Base-by-base conservation (phyloP, 495 filamentous ascomycete species). In the Penicillium atrosanguineum region DNA sequence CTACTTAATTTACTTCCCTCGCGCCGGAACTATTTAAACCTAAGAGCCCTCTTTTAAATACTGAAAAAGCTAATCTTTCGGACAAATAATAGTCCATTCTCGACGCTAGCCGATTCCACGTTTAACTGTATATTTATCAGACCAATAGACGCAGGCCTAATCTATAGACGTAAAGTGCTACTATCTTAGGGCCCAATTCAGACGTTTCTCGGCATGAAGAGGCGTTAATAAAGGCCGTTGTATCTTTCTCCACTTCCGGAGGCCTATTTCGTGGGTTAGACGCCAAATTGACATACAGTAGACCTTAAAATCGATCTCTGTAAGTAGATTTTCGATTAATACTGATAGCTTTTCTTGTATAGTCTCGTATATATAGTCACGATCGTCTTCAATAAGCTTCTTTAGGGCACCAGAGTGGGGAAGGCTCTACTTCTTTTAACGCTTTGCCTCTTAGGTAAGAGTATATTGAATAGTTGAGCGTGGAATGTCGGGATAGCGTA, bases 371-470 rank as follows among this genome's bases (percentile, higher is more conserved):
- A 56, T 37, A 29, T 19, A 18, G 40, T 56, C 53, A 14, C 53
- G 41, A 34, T 56, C 53, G 19, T 56, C 53, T 43, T 56, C 46
- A 18, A 34, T 42, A 50, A 56, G 46, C 46, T 56, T 50, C 9
- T 47, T 16, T 29, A 40, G 46, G 7, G 20, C 28, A 6, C 50
- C 43, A 38, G 43, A 29, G 34, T 41, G 50, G 4, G 15, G 29
- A 21, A 26, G 28, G 25, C 19, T 31, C 11, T 34, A 7, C 31
- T 37, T 28, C 8, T 51, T 51, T 21, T 15, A 2, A 7, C 48
- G 39, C 26, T 44, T 51, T 23, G 12, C 8, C 23, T 51, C 41
- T 20, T 31, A 19, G 9, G 15, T 8, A 12, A 51, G 48, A 14
- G 48, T 51, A 36, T 51, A 51, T n/a, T 31, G 14, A 40, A 51